phyloP scores from a whole-genome alignment of 2,329 filamentous ascomycete genomes.

The Fusarium ramigenum region DNA sequence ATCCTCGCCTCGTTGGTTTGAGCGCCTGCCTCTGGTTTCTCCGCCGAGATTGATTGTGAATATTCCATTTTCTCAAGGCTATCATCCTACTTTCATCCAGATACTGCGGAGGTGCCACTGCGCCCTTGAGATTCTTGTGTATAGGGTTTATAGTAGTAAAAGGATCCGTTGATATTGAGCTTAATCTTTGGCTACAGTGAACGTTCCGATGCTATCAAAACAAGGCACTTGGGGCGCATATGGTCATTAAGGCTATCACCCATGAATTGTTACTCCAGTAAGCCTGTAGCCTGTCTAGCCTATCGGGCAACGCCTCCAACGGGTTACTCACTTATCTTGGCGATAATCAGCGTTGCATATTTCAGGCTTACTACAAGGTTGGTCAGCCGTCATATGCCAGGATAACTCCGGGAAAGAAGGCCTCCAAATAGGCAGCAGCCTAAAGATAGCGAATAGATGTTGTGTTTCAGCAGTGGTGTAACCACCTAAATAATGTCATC shows the following conservation, averaged over 20 bases:
- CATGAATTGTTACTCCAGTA: neutral
- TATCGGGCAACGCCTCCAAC: accelerated
- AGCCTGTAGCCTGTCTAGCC: no score
- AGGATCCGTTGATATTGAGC: neutral
- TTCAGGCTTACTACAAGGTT: neutral
- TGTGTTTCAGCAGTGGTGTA: accelerated
- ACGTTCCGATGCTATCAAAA: neutral
- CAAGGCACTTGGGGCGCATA: accelerated
- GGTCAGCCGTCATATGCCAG: neutral
- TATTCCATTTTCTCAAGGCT: neutral
- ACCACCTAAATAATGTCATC: neutral
- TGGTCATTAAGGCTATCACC: no score
- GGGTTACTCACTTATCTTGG: neutral
- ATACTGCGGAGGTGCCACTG: accelerated
- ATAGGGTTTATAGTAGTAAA: neutral
- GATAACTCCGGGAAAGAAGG: neutral
- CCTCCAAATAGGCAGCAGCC: neutral
- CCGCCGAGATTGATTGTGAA: accelerated
- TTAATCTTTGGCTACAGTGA: neutral
- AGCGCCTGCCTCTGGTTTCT: accelerated
- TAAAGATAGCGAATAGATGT: neutral
- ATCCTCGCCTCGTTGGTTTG: neutral
- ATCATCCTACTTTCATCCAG: accelerated
- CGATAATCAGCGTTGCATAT: neutral
- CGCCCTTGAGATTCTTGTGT: accelerated